Evolutionary conservation across 176 grass and related monocot genomes (phyloP).

Genomic region (Aegilops speltoides): DNA sequence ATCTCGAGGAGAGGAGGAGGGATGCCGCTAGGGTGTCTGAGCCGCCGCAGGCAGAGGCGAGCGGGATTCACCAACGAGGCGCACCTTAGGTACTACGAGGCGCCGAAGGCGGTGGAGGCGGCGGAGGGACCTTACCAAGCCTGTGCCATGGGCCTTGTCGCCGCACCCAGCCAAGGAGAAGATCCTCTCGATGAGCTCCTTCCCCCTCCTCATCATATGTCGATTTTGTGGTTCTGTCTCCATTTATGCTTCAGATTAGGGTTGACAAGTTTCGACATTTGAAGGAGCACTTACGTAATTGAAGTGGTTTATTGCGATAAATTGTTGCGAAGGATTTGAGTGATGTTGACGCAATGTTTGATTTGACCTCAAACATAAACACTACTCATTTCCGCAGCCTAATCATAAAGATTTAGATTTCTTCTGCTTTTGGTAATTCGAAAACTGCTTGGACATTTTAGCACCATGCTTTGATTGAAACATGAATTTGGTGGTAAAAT

Average conservation of each 20-base stretch:
- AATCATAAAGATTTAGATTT: not conserved
- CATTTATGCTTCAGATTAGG: not conserved
- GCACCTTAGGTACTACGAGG: conserved; percentile 37
- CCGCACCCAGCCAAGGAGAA: conserved; percentile 38
- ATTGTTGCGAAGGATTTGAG: not conserved
- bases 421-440: not conserved
- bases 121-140: conserved; percentile 29
- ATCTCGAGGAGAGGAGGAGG: not conserved
- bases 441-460: not conserved
- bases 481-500: not conserved
- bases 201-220: not conserved
- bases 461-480: not conserved
- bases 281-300: not conserved
- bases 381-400: not conserved
- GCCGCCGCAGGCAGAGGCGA: not conserved
- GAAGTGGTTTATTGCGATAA: not conserved
- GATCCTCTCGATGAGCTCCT: conserved; percentile 28
- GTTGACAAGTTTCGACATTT: not conserved
- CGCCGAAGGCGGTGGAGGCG: conserved; percentile 39
- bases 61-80: conserved; percentile 33
- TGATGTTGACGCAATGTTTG: not conserved
- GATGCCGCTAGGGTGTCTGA: conserved; percentile 26
- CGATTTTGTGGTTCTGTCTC: not conserved
- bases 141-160: conserved; percentile 27
- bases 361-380: not conserved